Base-by-base conservation (phyloP, 129 eudicot species). In the Gnaphalium uliginosum region DNA sequence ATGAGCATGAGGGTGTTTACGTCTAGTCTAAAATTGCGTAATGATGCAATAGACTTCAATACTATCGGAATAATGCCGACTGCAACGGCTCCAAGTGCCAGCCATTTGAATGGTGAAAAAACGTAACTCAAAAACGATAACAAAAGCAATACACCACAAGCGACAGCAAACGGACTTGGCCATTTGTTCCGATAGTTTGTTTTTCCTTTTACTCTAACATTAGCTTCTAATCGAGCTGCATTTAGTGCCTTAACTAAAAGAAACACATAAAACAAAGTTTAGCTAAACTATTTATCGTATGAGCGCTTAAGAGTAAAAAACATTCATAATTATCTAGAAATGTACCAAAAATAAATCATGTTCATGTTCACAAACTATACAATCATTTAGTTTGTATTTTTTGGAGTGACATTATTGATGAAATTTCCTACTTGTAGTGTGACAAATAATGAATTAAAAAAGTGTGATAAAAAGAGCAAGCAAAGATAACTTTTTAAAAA, bases 221-320 rank as follows among this genome's bases (percentile, higher is more conserved):
- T 86, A 35, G 98, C 98, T 83, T 90, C 96, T 58, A 93, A 26
- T 26, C 96, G 71, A 1, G 96, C 90, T 81, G 90, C 86, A 70
- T 93, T 93, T 80, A 93, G 71, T 23, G 68, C 96, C 72, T 89
- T 92, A 37, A 81, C 98, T 92, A 23, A 57, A 48, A 66, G 13
- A 73, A 65, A 8, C 51, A 70, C 53, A 1, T 18, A 48, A 18
- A 76, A 53, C 24, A 6, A 21, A 39, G 11, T 69, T 43, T 69
- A 37, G 24, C 58, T 9, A 68, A 14, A 68, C 25, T 65, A 65
- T 19, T 8, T 37, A 37, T 9, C 43, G 3, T 37, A 50, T 50
- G 19, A 50, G 57, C 19, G 21, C 7, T 21, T 4, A 18, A 50
- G 5, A 15, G 17, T 14, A 50, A 50, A 17, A 15, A 50, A 50